Base-by-base conservation (phyloP, 345 rosid genomes). In the Moricandia moricandioides region DNA sequence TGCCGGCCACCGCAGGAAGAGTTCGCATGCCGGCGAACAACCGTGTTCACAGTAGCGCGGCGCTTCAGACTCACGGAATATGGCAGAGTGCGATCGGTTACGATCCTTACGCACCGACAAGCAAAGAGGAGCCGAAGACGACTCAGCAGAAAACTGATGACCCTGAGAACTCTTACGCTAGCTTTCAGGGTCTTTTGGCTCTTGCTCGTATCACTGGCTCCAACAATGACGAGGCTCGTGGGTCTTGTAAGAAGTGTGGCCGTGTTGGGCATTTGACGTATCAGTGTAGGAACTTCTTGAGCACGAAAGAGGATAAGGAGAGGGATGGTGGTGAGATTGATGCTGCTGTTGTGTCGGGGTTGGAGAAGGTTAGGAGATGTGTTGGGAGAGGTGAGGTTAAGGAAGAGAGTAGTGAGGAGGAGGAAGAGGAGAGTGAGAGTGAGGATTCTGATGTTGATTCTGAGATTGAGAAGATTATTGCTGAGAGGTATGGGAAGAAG, bases 21-120 rank as follows among this genome's bases (percentile, higher is more conserved):
- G 99, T 95, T 79, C 99, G 99, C 72, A 95, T 95, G 97, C 99
- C 98, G 6, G 99, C 98, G 43, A 92, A 95, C 89, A 95, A 95
- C 34, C 84, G 98, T 86, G 99, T 95, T 52, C 99, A 95, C 65
- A 92, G 98, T 83, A 95, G 98, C 70, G 99, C 99, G 4, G 99
- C 98, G 66, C 83, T 95, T 55, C 99, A 95, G 71, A 92, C 98
- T 7, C 99, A 95, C 51, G 99, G 98, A 1, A 92, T 95, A 70
- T 95, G 99, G 99, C 99, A 92, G 84, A 95, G 94, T 67, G 96
- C 98, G 8, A 95, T 92, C 40, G 89, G 97, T 8, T 95, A 95
- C 17, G 99, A 95, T 70, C 99, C 99, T 1, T 95, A 92, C 74
- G 99, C 98, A 1, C 98, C 99, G 26, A 73, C 82, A 0, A 81